Evolutionary conservation across 2,329 filamentous ascomycete genomes (phyloP), one percentile per base, ranked within the genome.

Genomic region (Sporothrix globosa): DNA sequence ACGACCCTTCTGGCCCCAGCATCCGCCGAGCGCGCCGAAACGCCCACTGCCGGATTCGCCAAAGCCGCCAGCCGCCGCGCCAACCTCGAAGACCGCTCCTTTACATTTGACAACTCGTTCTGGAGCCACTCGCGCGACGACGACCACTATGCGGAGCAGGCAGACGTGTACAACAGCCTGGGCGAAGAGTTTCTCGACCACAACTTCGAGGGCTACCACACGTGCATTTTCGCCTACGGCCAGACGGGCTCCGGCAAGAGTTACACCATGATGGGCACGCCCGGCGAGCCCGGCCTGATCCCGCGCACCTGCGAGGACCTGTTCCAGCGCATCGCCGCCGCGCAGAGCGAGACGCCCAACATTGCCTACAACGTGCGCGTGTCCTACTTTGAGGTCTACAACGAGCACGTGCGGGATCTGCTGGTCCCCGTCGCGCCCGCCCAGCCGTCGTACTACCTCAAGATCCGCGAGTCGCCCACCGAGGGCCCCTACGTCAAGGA

Each of bases 241-340:
- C 96, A 99, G 83, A 99, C 96, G 0, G 96, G 96, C 30, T 97
- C 94, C 0, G 96, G 96, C 67, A 73, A 73, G 71, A 73, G 92
- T 79, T 99, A 98, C 82, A 99, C 99, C 95, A 99, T 99, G 96
- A 99, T 99, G 96, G 96, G 96, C 65, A 99, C 98, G 81, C 96
- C 96, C 69, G 91, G 95, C 77, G 95, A 99, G 78, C 88, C 93
- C 71, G 96, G 96, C 80, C 96, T 99, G 74, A 98, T 98, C 73
- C 96, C 96, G 60, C 92, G 90, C 77, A 99, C 99, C 82, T 99
- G 96, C 80, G 92, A 96, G 82, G 91, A 97, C 77, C 98, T 99
- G 93, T 99, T 99, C 80, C 88, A 91, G 77, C 87, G 95, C 74
- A 99, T 99, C 77, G 34, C 82, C 83, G 65, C 84, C 95, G 76